phyloP scores from a whole-genome alignment of 78 protist species.

The Speleostelium caveatum region DNA sequence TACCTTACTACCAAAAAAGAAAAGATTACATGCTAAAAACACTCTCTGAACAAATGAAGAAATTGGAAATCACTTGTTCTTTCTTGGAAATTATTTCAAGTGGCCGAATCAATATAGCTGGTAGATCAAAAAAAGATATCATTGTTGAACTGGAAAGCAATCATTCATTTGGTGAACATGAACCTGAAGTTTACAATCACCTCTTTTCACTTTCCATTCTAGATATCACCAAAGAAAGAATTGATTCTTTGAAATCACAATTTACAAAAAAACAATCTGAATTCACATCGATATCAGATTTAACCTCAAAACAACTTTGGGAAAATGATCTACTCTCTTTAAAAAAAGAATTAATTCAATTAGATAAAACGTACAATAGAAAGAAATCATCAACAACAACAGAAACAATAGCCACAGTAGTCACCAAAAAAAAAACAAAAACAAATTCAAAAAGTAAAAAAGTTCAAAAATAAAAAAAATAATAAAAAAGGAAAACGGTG shows the following conservation, averaged over 20 bases:
- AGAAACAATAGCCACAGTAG: too few relatives aligned
- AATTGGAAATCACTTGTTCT: not conserved
- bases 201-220: conserved; percentile 61
- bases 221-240: conserved; percentile 73
- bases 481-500: too few relatives aligned
- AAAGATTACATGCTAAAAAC: conserved; percentile 30
- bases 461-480: too few relatives aligned
- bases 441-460: too few relatives aligned
- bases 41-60: conserved; percentile 1
- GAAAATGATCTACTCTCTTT: conserved; percentile 14
- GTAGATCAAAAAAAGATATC: conserved; percentile 34
- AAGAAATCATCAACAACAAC: too few relatives aligned
- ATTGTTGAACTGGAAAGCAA: conserved; percentile 9
- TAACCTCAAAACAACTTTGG: conserved; percentile 41
- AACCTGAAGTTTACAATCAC: conserved; percentile 38
- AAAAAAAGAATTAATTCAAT: too few relatives aligned
- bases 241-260: conserved; percentile 8
- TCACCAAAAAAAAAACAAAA: too few relatives aligned
- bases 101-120: conserved; percentile 41
- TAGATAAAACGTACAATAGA: too few relatives aligned
- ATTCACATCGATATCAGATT: not conserved
- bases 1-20: conserved; percentile 89
- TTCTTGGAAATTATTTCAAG: conserved; percentile 34
- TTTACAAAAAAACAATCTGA: not conserved
- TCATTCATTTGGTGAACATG: not conserved